phyloP scores from a whole-genome alignment of 2,329 filamentous ascomycete species.

The Exophiala alcalophila region DNA sequence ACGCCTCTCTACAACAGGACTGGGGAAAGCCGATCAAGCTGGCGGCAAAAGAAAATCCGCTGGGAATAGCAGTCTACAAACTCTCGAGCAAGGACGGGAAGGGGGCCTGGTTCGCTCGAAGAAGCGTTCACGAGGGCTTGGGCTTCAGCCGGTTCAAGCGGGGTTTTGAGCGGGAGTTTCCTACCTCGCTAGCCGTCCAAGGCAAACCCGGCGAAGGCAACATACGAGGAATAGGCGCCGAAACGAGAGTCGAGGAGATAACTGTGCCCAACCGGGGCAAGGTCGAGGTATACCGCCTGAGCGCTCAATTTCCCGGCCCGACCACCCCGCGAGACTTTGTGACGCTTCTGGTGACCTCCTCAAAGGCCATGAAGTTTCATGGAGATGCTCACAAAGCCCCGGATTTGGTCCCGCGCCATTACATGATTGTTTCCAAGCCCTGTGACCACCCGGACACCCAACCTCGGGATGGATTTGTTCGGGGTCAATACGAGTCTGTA shows the following conservation, averaged over 20 bases:
- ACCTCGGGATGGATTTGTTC: conserved; percentile 68
- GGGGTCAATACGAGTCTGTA: conserved; percentile 85
- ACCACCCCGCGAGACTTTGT: conserved; percentile 87
- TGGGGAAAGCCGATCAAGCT: conserved; percentile 84
- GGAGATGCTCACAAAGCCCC: conserved; percentile 27
- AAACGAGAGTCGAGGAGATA: conserved; percentile 66
- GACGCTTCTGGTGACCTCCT: conserved; percentile 69
- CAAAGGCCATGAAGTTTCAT: conserved; percentile 36
- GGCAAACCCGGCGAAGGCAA: conserved; percentile 68
- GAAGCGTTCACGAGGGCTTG: conserved; percentile 76
- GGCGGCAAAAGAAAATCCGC: conserved; percentile 67
- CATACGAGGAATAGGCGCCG: conserved; percentile 81
- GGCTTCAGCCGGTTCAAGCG: conserved; percentile 74
- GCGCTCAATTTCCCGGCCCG: conserved; percentile 85
- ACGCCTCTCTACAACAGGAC: conserved; percentile 66
- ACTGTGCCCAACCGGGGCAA: conserved; percentile 40
- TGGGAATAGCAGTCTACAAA: conserved; percentile 76
- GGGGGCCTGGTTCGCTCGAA: conserved; percentile 84
- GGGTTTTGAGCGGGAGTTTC: conserved; percentile 75
- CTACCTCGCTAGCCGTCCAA: conserved; percentile 69
- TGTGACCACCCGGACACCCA: conserved; percentile 73
- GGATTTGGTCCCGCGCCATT: conserved; percentile 58
- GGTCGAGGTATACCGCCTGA: conserved; percentile 71
- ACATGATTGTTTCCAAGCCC: conserved; percentile 84
- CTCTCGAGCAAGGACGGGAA: conserved; percentile 73